A percentile compares a stretch with the other conserved stretches of the same genome.
Conservation (phyloP, 106 monocot species). For the Acanthochlamys bracteata region DNA sequence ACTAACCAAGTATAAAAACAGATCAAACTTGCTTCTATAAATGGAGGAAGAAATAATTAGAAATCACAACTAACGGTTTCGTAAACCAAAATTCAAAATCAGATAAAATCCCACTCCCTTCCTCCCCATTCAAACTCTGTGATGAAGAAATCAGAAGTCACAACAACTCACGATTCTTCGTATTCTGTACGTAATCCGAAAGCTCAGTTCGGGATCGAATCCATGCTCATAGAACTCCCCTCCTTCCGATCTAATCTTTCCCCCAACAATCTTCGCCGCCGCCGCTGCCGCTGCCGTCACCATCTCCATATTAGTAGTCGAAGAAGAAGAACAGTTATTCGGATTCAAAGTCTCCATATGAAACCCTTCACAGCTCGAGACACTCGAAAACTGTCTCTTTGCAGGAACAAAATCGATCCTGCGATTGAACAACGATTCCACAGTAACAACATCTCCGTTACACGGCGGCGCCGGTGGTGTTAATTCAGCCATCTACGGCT, state of each 20-base stretch:
- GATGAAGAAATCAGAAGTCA: no score
- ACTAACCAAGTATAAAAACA: no score
- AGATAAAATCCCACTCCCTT: no score
- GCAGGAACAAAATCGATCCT: constrained; percentile 68
- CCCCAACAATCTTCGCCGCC: constrained; percentile 9
- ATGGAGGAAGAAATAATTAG: no score
- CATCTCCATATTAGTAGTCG: background rate
- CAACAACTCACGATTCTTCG: constrained; percentile 79
- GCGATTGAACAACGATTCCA: constrained; percentile 33
- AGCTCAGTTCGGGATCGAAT: constrained; percentile 69
- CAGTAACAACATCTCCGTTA: background rate
- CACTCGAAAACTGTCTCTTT: constrained; percentile 25
- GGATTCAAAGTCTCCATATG: constrained; percentile 64
- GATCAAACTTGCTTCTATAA: no score
- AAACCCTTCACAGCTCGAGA: constrained; percentile 21
- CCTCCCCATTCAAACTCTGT: no score
- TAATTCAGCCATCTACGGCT: no score
- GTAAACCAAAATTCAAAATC: no score
- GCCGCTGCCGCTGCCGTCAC: background rate
- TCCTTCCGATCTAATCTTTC: constrained; percentile 19
- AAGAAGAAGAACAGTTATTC: background rate
- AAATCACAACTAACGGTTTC: no score
- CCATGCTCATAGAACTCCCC: constrained; percentile 35
- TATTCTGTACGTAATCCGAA: constrained; percentile 40
- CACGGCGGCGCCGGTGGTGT: no score